Conservation (phyloP, 768 basidiomycete species). For the Tulasnella sp. region DNA sequence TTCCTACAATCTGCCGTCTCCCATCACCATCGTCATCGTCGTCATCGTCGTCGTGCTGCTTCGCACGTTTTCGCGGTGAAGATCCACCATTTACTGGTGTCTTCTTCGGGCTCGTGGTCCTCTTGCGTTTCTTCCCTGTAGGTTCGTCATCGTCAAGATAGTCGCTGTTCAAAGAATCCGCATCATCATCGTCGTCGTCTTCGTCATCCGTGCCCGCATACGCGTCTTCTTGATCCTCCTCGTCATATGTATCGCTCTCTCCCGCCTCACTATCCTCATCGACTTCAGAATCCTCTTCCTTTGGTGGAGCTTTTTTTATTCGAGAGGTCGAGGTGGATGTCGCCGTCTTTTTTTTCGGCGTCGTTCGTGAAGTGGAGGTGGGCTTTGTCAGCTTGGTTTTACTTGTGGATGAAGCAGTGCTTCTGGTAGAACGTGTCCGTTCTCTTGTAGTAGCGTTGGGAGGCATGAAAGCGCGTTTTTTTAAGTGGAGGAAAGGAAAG, state of each 20-base stretch:
- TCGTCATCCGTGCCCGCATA: conserved; percentile 13
- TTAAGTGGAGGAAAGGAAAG: no score
- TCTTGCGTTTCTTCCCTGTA: conserved; percentile 26
- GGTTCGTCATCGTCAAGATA: conserved; percentile 29
- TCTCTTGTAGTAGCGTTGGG: no score
- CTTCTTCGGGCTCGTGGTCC: conserved; percentile 13
- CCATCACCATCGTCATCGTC: conserved; percentile 39
- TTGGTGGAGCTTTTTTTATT: no score
- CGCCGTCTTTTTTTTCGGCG: no score
- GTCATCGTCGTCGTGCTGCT: conserved; percentile 22
- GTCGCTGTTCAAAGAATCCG: conserved; percentile 29
- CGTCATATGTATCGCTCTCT: background rate
- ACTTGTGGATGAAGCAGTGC: no score
- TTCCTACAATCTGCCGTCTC: conserved; percentile 62
- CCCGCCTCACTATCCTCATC: no score
- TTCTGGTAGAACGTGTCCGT: no score
- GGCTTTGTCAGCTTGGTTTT: no score
- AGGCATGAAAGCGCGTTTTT: no score
- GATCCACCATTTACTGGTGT: conserved; percentile 13
- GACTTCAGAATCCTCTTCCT: no score
- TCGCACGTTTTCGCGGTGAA: conserved; percentile 20
- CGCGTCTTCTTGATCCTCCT: conserved; percentile 14
- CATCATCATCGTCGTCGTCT: conserved; percentile 17
- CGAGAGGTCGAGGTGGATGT: no score
- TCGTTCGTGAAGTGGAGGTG: no score